Evolutionary conservation across 2,329 filamentous ascomycete genomes (phyloP), one percentile per base, ranked within the genome.

Genomic region (Neoarthrinium moseri): DNA sequence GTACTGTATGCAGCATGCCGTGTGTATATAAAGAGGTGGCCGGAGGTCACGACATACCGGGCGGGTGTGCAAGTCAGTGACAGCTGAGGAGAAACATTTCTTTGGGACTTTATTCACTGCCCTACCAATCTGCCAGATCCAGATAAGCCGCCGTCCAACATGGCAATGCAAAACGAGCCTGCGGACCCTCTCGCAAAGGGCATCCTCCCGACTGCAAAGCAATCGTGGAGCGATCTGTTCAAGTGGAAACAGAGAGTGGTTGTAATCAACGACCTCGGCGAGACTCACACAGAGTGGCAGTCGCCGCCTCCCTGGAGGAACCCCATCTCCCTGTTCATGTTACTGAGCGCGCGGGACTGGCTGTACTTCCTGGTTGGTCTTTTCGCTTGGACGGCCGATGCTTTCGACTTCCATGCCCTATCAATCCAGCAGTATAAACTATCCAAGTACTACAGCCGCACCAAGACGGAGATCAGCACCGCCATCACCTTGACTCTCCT

Each of bases 331-430:
- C 73, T 92, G 23, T 72, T 90, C 50, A 74, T 73, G 22, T 76
- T 84, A 65, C 74, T 94, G 13, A 77, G 74, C 3, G 70, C 71
- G 20, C 79, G 74, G 49, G 83, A 87, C 60, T 92, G 88, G 87
- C 59, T 87, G 13, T 91, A 88, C 70, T 84, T 92, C 68, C 52
- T 87, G 32, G 84, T 90, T 10, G 88, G 87, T 3, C 83, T 91
- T 60, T 66, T 77, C 26, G 84, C 87, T 13, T 92, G 89, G 89
- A 87, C 81, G 1, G 87, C 87, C 46, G 89, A 92, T 63, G 87
- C 88, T 4, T 92, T 91, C 62, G 88, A 91, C 65, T 92, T 91
- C 62, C 87, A 91, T 66, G 86, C 88, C 21, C 74, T 92, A 7
- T 87, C 84, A 4, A 88, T 92, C 52, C 87, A 91, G 63, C 88